Conservation (phyloP, 2,329 filamentous ascomycete genomes). For the Fusarium sp. region DNA sequence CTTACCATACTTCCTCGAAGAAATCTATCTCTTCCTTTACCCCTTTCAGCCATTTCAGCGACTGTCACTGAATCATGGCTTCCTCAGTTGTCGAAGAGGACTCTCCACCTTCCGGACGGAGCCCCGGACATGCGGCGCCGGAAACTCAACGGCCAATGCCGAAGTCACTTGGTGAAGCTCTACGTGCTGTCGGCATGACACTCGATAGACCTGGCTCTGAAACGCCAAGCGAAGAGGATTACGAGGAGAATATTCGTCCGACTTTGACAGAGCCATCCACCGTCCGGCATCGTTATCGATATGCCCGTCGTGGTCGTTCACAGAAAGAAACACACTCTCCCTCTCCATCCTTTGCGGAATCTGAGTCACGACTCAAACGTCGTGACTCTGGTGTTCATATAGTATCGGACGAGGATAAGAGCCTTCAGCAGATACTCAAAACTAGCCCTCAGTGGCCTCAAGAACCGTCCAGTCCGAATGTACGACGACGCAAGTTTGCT, state of each 20-base stretch:
- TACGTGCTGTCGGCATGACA: slow-evolving; percentile 42
- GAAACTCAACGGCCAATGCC: slow-evolving; percentile 25
- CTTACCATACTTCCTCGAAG: not conserved
- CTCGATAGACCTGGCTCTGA: slow-evolving; percentile 49
- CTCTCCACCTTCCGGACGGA: slow-evolving; percentile 25
- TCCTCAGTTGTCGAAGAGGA: slow-evolving; percentile 6
- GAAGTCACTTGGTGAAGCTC: slow-evolving; percentile 46
- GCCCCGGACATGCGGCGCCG: slow-evolving; percentile 5
- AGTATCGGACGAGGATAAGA: slow-evolving; percentile 46
- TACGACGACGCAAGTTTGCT: slow-evolving; percentile 49
- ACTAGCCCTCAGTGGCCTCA: slow-evolving; percentile 40
- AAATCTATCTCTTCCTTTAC: not conserved
- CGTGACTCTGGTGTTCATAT: slow-evolving; percentile 44
- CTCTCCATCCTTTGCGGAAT: slow-evolving; percentile 21
- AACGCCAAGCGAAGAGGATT: slow-evolving; percentile 59
- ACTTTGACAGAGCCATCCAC: slow-evolving; percentile 35
- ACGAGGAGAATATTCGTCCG: slow-evolving; percentile 53
- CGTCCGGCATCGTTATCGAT: slow-evolving; percentile 37
- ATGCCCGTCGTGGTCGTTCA: slow-evolving; percentile 1
- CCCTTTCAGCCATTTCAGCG: not conserved
- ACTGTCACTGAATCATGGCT: slow-evolving; percentile 16
- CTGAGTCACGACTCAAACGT: slow-evolving; percentile 32
- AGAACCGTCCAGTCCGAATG: slow-evolving; percentile 30
- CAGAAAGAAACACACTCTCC: slow-evolving; percentile 12
- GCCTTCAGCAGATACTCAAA: slow-evolving; percentile 45